phyloP scores from a whole-genome alignment of 768 basidiomycete genomes.

The Leccinum sublutescens region DNA sequence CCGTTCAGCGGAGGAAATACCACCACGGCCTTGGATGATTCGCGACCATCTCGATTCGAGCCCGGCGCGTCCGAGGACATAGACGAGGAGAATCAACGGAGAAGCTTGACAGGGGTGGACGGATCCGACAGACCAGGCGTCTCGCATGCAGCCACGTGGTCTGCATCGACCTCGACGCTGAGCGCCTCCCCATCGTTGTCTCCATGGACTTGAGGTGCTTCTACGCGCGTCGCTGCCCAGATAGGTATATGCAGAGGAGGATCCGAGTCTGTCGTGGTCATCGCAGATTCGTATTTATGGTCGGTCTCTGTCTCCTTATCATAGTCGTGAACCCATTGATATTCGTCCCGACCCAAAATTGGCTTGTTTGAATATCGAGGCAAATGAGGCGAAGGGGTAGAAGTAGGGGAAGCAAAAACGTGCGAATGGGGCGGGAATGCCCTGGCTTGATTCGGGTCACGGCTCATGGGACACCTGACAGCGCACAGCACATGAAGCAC shows the following conservation, averaged over 20 bases:
- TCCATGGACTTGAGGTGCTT: constrained; percentile 7
- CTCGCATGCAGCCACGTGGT: background rate
- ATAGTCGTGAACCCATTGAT: too few relatives aligned
- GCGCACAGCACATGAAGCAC: background rate
- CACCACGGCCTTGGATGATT: constrained; percentile 11
- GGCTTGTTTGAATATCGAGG: too few relatives aligned
- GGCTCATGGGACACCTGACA: constrained; percentile 12
- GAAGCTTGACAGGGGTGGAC: constrained; percentile 16
- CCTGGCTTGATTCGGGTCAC: constrained; percentile 11
- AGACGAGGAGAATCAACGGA: constrained; percentile 11
- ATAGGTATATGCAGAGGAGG: too few relatives aligned
- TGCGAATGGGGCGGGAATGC: constrained; percentile 1
- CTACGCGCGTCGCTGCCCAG: background rate
- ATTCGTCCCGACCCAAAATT: too few relatives aligned
- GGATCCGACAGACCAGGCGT: constrained; percentile 12
- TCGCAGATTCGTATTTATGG: too few relatives aligned
- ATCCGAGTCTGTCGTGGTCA: too few relatives aligned
- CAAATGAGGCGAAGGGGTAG: too few relatives aligned
- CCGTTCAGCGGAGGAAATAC: constrained; percentile 8
- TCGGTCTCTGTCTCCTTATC: too few relatives aligned
- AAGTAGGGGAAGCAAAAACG: too few relatives aligned
- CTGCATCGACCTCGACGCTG: constrained; percentile 8
- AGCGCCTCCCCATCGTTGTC: constrained; percentile 12
- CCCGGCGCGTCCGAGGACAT: background rate
- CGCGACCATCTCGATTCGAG: constrained; percentile 1